Conservation (phyloP, 2,329 filamentous ascomycete genomes). For the Mollisia scopiformis region DNA sequence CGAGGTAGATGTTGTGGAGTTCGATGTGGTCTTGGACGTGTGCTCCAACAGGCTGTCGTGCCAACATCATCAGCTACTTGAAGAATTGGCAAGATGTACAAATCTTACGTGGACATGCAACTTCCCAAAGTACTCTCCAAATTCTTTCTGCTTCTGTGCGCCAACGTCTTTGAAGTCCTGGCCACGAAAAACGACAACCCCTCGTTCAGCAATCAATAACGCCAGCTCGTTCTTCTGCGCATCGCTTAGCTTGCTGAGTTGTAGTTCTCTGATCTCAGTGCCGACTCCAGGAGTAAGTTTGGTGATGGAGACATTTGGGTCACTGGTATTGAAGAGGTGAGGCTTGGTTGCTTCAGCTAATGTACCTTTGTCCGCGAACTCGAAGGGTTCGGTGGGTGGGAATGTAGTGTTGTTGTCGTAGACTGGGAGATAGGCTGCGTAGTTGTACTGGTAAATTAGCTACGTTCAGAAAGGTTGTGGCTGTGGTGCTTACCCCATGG, state of each 20-base stretch:
- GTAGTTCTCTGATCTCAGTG: constrained; percentile 53
- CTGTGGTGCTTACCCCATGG: neutral
- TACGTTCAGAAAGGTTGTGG: neutral
- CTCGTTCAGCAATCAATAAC: constrained; percentile 52
- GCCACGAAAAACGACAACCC: constrained; percentile 60
- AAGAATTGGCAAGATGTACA: constrained; percentile 47
- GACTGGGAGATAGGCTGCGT: constrained; percentile 71
- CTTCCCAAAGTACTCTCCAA: constrained; percentile 55
- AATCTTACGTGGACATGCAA: constrained; percentile 60
- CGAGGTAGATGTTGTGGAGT: neutral
- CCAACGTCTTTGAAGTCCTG: constrained; percentile 57
- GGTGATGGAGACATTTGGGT: constrained; percentile 61
- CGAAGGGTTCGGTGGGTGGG: constrained; percentile 66
- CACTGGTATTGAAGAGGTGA: constrained; percentile 72
- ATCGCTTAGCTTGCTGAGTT: constrained; percentile 48
- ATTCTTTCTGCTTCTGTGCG: constrained; percentile 47
- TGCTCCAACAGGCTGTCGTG: constrained; percentile 59
- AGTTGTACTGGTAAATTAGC: constrained; percentile 44
- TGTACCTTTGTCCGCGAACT: constrained; percentile 73
- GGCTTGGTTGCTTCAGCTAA: constrained; percentile 70
- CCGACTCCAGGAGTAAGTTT: constrained; percentile 71
- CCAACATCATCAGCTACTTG: constrained; percentile 58
- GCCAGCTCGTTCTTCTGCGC: constrained; percentile 54
- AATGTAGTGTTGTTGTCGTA: constrained; percentile 67
- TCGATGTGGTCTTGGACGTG: constrained; percentile 50